Base-by-base conservation (phyloP, 2,329 filamentous ascomycete species). In the Diaporthe citri region DNA sequence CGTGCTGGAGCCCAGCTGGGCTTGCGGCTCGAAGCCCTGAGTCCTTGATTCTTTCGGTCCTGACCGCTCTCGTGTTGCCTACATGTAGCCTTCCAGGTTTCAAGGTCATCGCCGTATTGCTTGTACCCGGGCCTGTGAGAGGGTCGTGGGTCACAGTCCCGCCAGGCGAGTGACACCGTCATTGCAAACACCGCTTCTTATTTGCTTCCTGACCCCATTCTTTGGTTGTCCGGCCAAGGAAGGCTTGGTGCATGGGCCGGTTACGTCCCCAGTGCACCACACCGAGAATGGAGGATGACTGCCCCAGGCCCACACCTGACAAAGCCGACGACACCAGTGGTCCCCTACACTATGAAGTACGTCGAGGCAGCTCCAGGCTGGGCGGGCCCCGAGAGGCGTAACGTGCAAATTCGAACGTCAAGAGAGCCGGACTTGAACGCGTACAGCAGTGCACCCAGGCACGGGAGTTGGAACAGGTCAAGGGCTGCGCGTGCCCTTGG, bases 71-170 rank as follows among this genome's bases (percentile, higher is more conserved):
- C 69, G 75, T 66, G 75, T 66, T 70, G 75, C 75, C 46, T 73
- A 52, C 48, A 69, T 69, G 64, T 69, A 55, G 64, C 64, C 64
- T 55, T n/a, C 31, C 69, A 74, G 60, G 75, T 76, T 76, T 76
- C 75, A 76, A 76, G 55, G 73, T 73, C 62, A 69, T 59, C 62
- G 72, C 72, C 46, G 72, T 76, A 36, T 72, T 72, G 72, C 48
- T 64, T 75, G 72, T 76, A 76, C 72, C 69, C 72, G 69, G 55
- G 62, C 60, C 60, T 75, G 73, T 76, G 75, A 71, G 60, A 76
- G 69, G 60, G 60, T 34, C 41, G 60, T 22, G 39, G 52, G 28
- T 55, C 15, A 57, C 62, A 56, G 55, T 43, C 52, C 56, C 39
- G 59, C n/a, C 73, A 75, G 56, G 62, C 69, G 55, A 76, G 73